phyloP scores from a whole-genome alignment of 192 early-diverging fungal genomes.

The Linderina pennispora region DNA sequence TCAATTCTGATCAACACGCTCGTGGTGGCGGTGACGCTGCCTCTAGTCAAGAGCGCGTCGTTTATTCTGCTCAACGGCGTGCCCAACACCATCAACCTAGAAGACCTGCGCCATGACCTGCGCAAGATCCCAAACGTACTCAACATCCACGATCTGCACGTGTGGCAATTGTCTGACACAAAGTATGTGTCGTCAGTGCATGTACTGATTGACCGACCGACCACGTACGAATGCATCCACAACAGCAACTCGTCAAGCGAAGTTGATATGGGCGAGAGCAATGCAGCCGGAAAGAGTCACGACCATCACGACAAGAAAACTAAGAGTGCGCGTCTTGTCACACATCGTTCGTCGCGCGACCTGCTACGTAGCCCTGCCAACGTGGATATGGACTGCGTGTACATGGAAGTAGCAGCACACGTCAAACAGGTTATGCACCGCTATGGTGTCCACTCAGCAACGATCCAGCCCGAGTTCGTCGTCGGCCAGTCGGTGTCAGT shows the following conservation, averaged over 20 bases:
- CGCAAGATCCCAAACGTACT: constrained; percentile 56
- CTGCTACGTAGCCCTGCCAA: constrained; percentile 8
- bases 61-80: constrained; percentile 79
- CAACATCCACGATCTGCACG: constrained; percentile 85
- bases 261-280: constrained; percentile 5
- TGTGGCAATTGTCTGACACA: constrained; percentile 85
- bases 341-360: constrained; percentile 12
- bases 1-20: constrained; percentile 55
- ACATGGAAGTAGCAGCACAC: constrained; percentile 62
- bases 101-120: constrained; percentile 58
- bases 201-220: constrained; percentile 54
- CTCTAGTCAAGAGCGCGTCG: constrained; percentile 63
- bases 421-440: constrained; percentile 76
- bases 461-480: constrained; percentile 89
- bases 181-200: constrained; percentile 83
- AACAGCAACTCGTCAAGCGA: constrained; percentile 32
- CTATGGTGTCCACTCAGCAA: constrained; percentile 80
- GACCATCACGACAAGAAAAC: constrained; percentile 7
- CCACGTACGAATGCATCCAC: constrained; percentile 38
- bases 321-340: constrained; percentile 18
- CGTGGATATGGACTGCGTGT: constrained; percentile 50
- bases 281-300: constrained; percentile 3
- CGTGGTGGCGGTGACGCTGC: constrained; percentile 46
- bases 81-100: constrained; percentile 60
- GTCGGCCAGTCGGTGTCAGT: constrained; percentile 35